A percentile compares a stretch with the other conserved stretches of the same genome.
phyloP scores from a whole-genome alignment of 2,329 filamentous ascomycete species.

The Sporothrix mexicana region DNA sequence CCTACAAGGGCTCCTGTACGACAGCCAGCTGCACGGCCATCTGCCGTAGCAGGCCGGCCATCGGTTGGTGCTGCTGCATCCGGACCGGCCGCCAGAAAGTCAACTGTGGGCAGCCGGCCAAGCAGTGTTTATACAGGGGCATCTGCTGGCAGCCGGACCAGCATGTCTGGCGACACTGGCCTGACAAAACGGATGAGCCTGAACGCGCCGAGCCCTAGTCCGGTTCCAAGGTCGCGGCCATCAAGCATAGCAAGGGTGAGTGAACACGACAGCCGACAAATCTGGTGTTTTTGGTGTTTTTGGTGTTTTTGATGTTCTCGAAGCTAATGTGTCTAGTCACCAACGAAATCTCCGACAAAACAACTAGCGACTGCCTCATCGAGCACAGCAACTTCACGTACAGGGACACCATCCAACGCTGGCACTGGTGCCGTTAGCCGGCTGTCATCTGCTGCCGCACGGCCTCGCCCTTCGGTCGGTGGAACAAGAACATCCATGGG shows the following conservation, averaged over 20 bases:
- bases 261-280: neutral
- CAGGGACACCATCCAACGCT: slow-evolving; percentile 66
- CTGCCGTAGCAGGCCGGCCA: slow-evolving; percentile 16
- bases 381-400: slow-evolving; percentile 65
- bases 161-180: slow-evolving; percentile 57
- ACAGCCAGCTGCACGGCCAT: slow-evolving; percentile 21
- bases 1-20: slow-evolving; percentile 34
- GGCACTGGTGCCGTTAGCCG: slow-evolving; percentile 48
- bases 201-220: slow-evolving; percentile 75
- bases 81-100: slow-evolving; percentile 40
- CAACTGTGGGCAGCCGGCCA: slow-evolving; percentile 52
- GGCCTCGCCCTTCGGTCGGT: slow-evolving; percentile 59
- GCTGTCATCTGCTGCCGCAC: slow-evolving; percentile 11
- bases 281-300: no score
- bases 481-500: slow-evolving; percentile 69
- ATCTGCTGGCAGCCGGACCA: slow-evolving; percentile 37
- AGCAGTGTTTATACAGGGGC: slow-evolving; percentile 53
- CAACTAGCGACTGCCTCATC: slow-evolving; percentile 63
- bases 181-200: slow-evolving; percentile 69
- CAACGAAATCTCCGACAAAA: slow-evolving; percentile 81
- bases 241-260: slow-evolving; percentile 64
- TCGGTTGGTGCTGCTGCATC: slow-evolving; percentile 38
- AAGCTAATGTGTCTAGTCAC: slow-evolving; percentile 59
- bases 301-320: neutral
- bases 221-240: slow-evolving; percentile 64